A percentile compares a stretch with the other conserved stretches of the same genome.
Conservation (phyloP, 106 monocot species). For the Acanthochlamys bracteata region DNA sequence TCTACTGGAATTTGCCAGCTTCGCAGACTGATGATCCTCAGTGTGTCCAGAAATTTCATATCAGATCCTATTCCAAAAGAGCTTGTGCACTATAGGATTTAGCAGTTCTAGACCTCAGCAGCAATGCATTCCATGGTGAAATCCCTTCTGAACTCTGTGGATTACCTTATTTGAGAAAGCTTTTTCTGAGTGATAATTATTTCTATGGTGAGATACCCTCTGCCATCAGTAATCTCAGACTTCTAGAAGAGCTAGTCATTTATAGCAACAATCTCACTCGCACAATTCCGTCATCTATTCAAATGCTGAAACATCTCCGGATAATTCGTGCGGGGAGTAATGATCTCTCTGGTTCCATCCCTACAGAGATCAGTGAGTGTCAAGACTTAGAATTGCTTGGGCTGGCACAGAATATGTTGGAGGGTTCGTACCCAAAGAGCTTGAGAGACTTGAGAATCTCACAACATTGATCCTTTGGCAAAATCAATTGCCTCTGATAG, state of each 20-base stretch:
- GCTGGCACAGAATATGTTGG: slow-evolving; percentile 49
- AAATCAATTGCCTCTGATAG: slow-evolving; percentile 53
- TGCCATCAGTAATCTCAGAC: slow-evolving; percentile 32
- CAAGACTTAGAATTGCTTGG: slow-evolving; percentile 51
- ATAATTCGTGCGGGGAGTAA: slow-evolving; percentile 71
- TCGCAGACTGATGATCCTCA: slow-evolving; percentile 25
- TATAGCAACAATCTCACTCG: slow-evolving; percentile 85
- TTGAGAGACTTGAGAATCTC: slow-evolving; percentile 41
- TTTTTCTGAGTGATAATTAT: slow-evolving; percentile 74
- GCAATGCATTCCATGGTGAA: slow-evolving; percentile 45
- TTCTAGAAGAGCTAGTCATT: slow-evolving; percentile 64
- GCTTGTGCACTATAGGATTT: slow-evolving; percentile 28
- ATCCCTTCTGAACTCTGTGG: slow-evolving; percentile 42
- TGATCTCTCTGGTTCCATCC: slow-evolving; percentile 48
- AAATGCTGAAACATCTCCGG: slow-evolving; percentile 31
- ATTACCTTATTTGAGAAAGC: slow-evolving; percentile 25
- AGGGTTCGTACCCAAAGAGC: slow-evolving; percentile 42
- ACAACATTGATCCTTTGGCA: slow-evolving; percentile 77
- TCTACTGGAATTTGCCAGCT: slow-evolving; percentile 43
- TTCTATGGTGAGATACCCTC: slow-evolving; percentile 53
- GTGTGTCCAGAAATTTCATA: slow-evolving; percentile 47
- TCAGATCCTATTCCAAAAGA: slow-evolving; percentile 42
- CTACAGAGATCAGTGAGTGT: slow-evolving; percentile 51
- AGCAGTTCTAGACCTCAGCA: slow-evolving; percentile 64
- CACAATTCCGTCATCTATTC: slow-evolving; percentile 46